Percentiles rank a stretch among this genome's conserved stretches.
Conservation (phyloP, 257 asterid species). For the Gentiana dahurica region DNA sequence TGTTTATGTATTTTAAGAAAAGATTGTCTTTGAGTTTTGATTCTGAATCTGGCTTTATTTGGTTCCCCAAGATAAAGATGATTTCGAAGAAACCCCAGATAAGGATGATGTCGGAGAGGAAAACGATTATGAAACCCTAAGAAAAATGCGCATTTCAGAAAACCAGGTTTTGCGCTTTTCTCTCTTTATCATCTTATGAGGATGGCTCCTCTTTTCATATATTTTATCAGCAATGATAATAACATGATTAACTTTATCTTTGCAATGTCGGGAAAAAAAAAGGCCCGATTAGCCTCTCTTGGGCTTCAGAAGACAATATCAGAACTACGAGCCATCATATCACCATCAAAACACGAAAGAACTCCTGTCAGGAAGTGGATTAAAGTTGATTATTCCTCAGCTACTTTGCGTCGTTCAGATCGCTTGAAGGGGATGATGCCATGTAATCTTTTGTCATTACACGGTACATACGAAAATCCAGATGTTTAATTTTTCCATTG, state of each 20-base stretch:
- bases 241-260: neutral
- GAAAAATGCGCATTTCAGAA: slow-evolving; percentile 52
- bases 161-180: slow-evolving; percentile 34
- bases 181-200: neutral
- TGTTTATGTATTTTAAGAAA: too few relatives aligned
- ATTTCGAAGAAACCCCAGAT: slow-evolving; percentile 13
- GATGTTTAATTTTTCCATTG: neutral
- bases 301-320: slow-evolving; percentile 51
- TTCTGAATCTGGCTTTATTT: too few relatives aligned
- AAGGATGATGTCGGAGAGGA: slow-evolving; percentile 21
- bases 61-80: neutral
- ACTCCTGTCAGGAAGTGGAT: slow-evolving; percentile 19
- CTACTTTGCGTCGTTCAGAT: slow-evolving; percentile 58
- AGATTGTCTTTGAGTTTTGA: too few relatives aligned
- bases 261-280: slow-evolving; percentile 13
- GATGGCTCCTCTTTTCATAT: too few relatives aligned
- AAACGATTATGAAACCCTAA: slow-evolving; percentile 47
- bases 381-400: slow-evolving; percentile 31
- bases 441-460: slow-evolving; percentile 8
- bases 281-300: slow-evolving; percentile 54
- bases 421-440: slow-evolving; percentile 38
- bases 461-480: slow-evolving; percentile 11
- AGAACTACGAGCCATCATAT: slow-evolving; percentile 36
- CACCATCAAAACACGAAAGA: slow-evolving; percentile 35
- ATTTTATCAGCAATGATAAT: too few relatives aligned